phyloP scores from a whole-genome alignment of 1,284 basidiomycete genomes.

The Inonotus hispidus region DNA sequence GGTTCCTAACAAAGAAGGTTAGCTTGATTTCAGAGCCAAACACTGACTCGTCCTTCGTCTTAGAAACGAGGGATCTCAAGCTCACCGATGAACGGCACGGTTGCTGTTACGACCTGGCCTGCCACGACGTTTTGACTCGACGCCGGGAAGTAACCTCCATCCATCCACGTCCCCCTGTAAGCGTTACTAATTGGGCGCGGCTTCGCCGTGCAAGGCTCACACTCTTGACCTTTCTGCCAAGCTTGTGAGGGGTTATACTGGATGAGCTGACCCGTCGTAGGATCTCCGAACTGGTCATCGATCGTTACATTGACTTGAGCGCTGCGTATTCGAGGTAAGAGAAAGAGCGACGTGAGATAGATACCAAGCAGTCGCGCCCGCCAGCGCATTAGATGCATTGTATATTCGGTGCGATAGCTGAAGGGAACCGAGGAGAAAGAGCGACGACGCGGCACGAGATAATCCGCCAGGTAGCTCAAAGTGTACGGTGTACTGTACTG shows the following conservation, averaged over 20 bases:
- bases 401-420: background rate
- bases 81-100: slow-evolving; percentile 13
- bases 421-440: no score
- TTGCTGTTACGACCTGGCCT: slow-evolving; percentile 8
- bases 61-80: background rate
- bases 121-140: slow-evolving; percentile 1
- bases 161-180: slow-evolving; percentile 7
- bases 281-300: slow-evolving; percentile 15
- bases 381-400: background rate
- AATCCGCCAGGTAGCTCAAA: background rate
- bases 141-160: slow-evolving; percentile 6
- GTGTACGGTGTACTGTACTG: background rate
- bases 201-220: slow-evolving; percentile 8
- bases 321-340: background rate
- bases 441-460: no score
- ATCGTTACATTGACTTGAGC: slow-evolving; percentile 7
- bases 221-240: slow-evolving; percentile 14
- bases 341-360: background rate
- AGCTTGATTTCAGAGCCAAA: background rate
- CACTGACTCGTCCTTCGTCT: background rate
- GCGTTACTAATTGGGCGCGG: slow-evolving; percentile 8
- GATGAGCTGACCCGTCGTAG: slow-evolving; percentile 5
- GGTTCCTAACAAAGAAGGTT: background rate
- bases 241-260: slow-evolving; percentile 8
- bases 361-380: background rate